Conservation (phyloP, 2,329 filamentous ascomycete genomes). For the Apiospora phragmitis region DNA sequence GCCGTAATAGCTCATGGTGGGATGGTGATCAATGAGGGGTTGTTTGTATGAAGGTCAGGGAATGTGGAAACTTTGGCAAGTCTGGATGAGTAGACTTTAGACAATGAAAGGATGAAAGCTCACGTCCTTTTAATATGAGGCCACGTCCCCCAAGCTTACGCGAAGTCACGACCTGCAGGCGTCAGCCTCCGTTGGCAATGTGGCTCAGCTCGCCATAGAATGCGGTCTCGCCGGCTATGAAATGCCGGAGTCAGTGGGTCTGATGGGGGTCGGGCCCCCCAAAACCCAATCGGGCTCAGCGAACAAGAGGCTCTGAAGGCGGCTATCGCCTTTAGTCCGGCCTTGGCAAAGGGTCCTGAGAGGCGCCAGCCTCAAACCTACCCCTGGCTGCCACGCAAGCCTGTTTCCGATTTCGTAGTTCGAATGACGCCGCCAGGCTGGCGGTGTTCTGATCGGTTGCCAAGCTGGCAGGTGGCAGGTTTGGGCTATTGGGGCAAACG, state of each 20-base stretch:
- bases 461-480: not conserved
- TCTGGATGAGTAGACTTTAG: not conserved
- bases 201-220: not conserved
- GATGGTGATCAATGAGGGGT: not conserved
- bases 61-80: not conserved
- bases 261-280: not conserved
- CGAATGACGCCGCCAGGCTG: not conserved
- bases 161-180: not conserved
- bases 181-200: not conserved
- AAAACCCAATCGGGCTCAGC: constrained; percentile 1
- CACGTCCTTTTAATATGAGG: not conserved
- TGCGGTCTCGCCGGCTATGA: not conserved
- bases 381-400: constrained; percentile 1
- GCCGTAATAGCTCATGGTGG: constrained; percentile 4
- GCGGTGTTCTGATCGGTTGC: not conserved
- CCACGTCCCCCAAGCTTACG: not conserved
- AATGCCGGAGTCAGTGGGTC: not conserved
- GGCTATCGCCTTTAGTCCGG: not conserved
- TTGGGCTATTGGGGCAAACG: not conserved
- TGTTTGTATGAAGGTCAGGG: not conserved
- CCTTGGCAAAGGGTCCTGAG: not conserved
- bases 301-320: not conserved
- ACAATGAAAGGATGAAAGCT: not conserved
- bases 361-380: not conserved
- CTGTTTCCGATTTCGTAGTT: not conserved